Evolutionary conservation across 257 asterid genomes (phyloP).

Genomic region (Linaria vulgaris): DNA sequence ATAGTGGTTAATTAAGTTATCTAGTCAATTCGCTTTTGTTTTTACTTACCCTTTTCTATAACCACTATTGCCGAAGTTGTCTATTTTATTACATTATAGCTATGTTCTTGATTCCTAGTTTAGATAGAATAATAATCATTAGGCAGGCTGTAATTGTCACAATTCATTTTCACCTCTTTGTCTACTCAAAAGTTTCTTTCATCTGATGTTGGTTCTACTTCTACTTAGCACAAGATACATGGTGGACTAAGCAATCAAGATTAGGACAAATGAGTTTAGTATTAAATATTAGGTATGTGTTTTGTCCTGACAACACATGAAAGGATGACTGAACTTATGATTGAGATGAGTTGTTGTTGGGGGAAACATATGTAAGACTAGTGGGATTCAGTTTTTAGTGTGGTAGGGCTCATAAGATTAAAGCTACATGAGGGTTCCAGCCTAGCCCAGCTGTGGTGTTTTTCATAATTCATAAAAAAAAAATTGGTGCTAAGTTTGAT

Average conservation of each 20-base stretch:
- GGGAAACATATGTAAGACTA: slow-evolving; percentile 19
- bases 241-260: no score
- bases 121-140: slow-evolving; percentile 25
- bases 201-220: slow-evolving; percentile 1
- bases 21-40: no score
- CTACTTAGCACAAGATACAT: no score
- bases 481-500: slow-evolving; percentile 31
- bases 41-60: no score
- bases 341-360: slow-evolving; percentile 19
- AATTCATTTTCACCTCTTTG: slow-evolving; percentile 33
- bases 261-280: not conserved
- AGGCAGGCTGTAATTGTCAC: slow-evolving; percentile 30
- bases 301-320: slow-evolving; percentile 35
- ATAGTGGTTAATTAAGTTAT: no score
- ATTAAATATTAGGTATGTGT: slow-evolving; percentile 23
- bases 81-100: not conserved
- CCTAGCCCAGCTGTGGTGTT: slow-evolving; percentile 41
- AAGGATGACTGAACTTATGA: slow-evolving; percentile 1
- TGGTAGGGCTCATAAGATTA: slow-evolving; percentile 19
- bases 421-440: slow-evolving; percentile 30
- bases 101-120: not conserved
- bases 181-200: not conserved
- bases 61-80: no score
- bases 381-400: slow-evolving; percentile 14
- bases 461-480: no score